Conservation (phyloP, 306 rosid species). For the Sechiopsis laciniata region DNA sequence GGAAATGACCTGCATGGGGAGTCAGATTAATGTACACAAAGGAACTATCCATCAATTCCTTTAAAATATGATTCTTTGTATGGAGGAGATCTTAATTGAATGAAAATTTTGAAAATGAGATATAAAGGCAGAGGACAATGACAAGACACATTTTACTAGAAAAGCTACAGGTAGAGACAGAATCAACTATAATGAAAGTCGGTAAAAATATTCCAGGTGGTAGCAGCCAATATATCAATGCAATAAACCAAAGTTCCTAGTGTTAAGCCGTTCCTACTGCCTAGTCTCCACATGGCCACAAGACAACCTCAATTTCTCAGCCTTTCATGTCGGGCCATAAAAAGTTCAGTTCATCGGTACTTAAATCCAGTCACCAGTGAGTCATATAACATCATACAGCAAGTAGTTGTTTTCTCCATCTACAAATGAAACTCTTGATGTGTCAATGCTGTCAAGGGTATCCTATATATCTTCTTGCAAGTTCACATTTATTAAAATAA, state of each 20-base stretch:
- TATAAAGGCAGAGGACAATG: not conserved
- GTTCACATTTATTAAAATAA: not conserved
- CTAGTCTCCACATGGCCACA: not conserved
- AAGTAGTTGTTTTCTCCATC: not conserved
- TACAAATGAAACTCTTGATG: not conserved
- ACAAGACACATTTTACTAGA: not conserved
- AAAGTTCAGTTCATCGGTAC: not conserved
- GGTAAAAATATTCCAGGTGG: not conserved
- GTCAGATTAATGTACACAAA: not conserved
- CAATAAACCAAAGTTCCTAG: not conserved
- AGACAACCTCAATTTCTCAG: not conserved
- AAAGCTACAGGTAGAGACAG: not conserved
- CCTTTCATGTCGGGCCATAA: not conserved
- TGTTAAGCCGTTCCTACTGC: conserved; percentile 6
- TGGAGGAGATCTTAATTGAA: not conserved
- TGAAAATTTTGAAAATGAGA: not conserved
- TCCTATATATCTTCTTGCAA: not conserved
- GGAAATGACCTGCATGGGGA: conserved; percentile 70
- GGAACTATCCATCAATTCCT: conserved; percentile 1
- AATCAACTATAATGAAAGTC: not conserved
- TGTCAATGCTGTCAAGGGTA: not conserved
- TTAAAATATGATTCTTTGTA: not conserved
- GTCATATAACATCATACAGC: not conserved
- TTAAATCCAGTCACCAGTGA: not conserved
- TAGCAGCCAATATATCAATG: not conserved